phyloP scores from a whole-genome alignment of 345 rosid genomes.

The Citrus hindsii region DNA sequence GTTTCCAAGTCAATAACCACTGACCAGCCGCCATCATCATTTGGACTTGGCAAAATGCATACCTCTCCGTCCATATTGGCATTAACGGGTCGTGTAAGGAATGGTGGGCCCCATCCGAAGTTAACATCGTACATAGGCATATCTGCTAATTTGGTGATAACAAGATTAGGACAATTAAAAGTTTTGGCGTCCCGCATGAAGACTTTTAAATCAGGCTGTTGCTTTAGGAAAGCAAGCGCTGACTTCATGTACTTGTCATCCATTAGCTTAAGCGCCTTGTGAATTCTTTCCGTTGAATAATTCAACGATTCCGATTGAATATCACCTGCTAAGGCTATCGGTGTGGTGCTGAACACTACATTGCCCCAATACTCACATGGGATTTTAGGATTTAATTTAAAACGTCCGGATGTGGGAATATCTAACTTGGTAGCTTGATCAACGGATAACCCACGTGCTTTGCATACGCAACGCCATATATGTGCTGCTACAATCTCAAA shows the following conservation, averaged over 20 bases:
- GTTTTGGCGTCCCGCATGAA: constrained; percentile 32
- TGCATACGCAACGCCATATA: background rate
- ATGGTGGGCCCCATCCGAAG: constrained; percentile 58
- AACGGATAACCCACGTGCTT: constrained; percentile 16
- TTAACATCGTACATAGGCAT: constrained; percentile 47
- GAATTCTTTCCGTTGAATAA: background rate
- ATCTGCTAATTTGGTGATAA: constrained; percentile 46
- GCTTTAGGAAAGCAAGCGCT: constrained; percentile 32
- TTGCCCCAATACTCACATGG: background rate
- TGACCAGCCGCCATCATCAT: constrained; percentile 42
- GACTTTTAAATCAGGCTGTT: constrained; percentile 19
- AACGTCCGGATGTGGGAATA: constrained; percentile 33
- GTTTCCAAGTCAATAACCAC: constrained; percentile 38
- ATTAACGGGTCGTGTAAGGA: constrained; percentile 47
- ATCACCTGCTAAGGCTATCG: background rate
- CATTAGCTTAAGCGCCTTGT: constrained; percentile 20
- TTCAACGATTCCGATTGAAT: background rate
- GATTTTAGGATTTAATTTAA: constrained; percentile 31
- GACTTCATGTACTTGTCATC: constrained; percentile 45
- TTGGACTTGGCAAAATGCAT: constrained; percentile 39
- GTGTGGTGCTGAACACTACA: background rate
- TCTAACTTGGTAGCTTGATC: constrained; percentile 27
- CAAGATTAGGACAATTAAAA: constrained; percentile 55
- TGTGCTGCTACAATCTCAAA: constrained; percentile 14
- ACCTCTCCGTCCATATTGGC: constrained; percentile 40